phyloP scores from a whole-genome alignment of 345 rosid genomes.

The Corchorus capsularis region DNA sequence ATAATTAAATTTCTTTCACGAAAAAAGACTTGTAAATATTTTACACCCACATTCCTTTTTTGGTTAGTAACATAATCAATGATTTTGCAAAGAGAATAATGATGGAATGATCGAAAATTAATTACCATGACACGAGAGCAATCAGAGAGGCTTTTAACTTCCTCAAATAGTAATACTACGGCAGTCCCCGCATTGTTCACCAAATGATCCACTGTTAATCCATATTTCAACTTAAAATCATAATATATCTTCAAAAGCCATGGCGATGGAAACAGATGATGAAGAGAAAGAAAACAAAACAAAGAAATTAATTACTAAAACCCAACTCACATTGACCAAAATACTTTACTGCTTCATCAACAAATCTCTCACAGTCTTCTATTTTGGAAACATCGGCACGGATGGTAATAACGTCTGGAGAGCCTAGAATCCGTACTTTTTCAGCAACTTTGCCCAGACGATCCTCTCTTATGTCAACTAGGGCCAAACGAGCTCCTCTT shows the following conservation, averaged over 20 bases:
- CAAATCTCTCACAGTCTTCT: slow-evolving; percentile 33
- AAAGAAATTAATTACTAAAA: background rate
- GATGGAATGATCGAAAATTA: no score
- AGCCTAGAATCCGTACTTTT: slow-evolving; percentile 30
- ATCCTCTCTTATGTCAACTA: slow-evolving; percentile 33
- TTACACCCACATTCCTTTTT: no score
- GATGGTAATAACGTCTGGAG: slow-evolving; percentile 26
- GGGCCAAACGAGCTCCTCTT: slow-evolving; percentile 35
- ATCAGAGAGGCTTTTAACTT: slow-evolving; percentile 7
- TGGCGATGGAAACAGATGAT: no score
- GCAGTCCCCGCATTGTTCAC: slow-evolving; percentile 35
- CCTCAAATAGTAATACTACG: slow-evolving; percentile 13
- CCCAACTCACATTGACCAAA: slow-evolving; percentile 29
- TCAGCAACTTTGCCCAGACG: slow-evolving; percentile 28
- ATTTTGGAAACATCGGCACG: slow-evolving; percentile 31
- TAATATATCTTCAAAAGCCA: no score
- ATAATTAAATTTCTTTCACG: no score
- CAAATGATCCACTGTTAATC: slow-evolving; percentile 30
- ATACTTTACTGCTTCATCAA: slow-evolving; percentile 24
- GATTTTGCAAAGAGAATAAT: no score
- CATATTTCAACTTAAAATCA: background rate
- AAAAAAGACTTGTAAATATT: no score
- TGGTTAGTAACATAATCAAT: no score
- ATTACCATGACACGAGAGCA: slow-evolving; percentile 21
- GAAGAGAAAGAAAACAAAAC: no score